A percentile compares a stretch with the other conserved stretches of the same genome.
These are phyloP conservation scores for Flagelloscypha sp. DNA, from an alignment of 768 basidiomycete genomes.

Conservation along the genomic window DNA sequence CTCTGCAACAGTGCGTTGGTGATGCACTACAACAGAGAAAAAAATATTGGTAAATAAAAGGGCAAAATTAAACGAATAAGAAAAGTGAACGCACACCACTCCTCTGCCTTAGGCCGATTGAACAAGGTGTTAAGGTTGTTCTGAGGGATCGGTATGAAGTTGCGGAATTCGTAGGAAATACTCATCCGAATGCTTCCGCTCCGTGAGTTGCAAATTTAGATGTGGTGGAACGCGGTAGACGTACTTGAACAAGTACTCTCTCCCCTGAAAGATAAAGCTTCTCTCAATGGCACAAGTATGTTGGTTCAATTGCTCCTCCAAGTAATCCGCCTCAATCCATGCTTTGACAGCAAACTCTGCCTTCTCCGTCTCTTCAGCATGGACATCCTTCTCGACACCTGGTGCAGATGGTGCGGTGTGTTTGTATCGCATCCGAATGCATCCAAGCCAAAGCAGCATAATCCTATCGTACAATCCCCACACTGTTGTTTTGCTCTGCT, in stretches of 20 bases:
- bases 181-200: constrained; percentile 53
- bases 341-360: constrained; percentile 57
- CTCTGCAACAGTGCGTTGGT: constrained; percentile 52
- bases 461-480: constrained; percentile 70
- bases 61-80: constrained; percentile 1
- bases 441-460: constrained; percentile 67
- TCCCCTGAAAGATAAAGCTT: constrained; percentile 58
- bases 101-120: constrained; percentile 50
- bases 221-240: constrained; percentile 16
- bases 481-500: constrained; percentile 49
- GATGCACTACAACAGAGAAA: constrained; percentile 48
- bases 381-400: too few relatives aligned
- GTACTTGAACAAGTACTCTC: constrained; percentile 74
- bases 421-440: constrained; percentile 49
- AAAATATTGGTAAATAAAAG: constrained; percentile 3
- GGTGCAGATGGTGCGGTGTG: constrained; percentile 11
- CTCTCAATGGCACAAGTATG: constrained; percentile 65
- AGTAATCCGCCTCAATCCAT: constrained; percentile 61
- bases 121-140: constrained; percentile 36
- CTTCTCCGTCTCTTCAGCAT: constrained; percentile 39
- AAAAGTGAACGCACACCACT: constrained; percentile 49
- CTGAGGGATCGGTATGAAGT: constrained; percentile 48
- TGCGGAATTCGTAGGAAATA: constrained; percentile 62
- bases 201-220: constrained; percentile 7
- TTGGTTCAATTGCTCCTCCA: constrained; percentile 52